Base-by-base conservation (phyloP, 306 rosid genomes). In the Vigna nakashimae region DNA sequence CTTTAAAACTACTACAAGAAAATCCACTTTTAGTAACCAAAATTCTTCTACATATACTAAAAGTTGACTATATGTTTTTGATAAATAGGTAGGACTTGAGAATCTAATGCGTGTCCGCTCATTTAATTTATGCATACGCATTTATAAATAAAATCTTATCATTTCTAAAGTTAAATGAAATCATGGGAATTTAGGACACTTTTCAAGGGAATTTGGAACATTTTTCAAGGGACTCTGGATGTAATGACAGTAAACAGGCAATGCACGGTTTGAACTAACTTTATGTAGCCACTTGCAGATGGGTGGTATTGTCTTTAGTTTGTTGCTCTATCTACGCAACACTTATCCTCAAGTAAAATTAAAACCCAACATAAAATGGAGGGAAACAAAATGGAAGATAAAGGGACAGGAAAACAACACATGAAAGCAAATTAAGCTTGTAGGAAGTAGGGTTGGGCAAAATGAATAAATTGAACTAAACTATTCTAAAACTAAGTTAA, bases 371-470 rank as follows among this genome's bases (percentile, higher is more conserved):
- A 46, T n/a, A 22, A 24, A 55, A 80, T n/a, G 58, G 24, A 71
- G 42, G 73, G 32, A 34, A 58, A 45, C 18, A 69, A 55, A 32
- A 78, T 40, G 32, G 18, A 51, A 63, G 11, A 49, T 46, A 3
- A 53, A 58, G 11, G 34, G 18, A 51, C 24, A 9, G 45, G 5
- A 76, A 15, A 70, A 46, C 38, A 60, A 40, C 14, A 24, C 66
- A 49, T 51, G 46, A 69, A 63, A 70, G 69, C 48, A 69, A 64
- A 80, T 14, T 34, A 56, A 74, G 30, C 36, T 55, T 4, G 16
- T 42, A 9, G n/a, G 65, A 1, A 36, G 42, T 36, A 36, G 42
- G 42, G 42, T 6, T 36, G 9, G 9, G 42, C 7, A 36, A 36
- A 36, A 36, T 36, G 42, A 7, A 36, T 36, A 36, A 36, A 36